These are phyloP conservation scores for Liriodendron chinense DNA, from an alignment of 164 flowering plant genomes.

Conservation along the genomic window DNA sequence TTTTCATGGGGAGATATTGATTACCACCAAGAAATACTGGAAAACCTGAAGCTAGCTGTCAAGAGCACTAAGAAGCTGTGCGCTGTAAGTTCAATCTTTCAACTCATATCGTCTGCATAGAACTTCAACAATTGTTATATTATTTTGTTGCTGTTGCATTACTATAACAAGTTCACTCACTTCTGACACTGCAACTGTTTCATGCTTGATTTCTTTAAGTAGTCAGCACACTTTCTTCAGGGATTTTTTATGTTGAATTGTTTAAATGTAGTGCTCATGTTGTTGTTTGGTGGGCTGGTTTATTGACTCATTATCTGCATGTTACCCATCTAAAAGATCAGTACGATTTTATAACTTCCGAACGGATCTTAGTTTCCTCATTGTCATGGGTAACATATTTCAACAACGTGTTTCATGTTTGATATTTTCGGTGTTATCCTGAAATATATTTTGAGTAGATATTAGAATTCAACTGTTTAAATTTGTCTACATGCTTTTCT, in stretches of 20 bases:
- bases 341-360: not conserved
- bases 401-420: not conserved
- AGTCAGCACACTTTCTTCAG: no score
- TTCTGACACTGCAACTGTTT: not conserved
- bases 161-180: not conserved
- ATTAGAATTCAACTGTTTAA: no score
- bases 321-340: no score
- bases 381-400: not conserved
- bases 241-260: not conserved
- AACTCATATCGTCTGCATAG: not conserved
- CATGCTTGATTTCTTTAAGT: not conserved
- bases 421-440: no score
- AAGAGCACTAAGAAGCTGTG: constrained; percentile 88
- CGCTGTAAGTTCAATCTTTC: constrained; percentile 50
- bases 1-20: constrained; percentile 84
- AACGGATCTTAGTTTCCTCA: not conserved
- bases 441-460: no score
- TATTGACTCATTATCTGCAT: no score
- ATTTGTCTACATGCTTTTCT: no score
- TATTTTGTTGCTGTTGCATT: not conserved
- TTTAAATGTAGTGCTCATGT: not conserved
- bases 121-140: no score
- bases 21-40: constrained; percentile 84
- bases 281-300: no score
- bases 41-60: constrained; percentile 75